Evolutionary conservation across 345 rosid species (phyloP).

Genomic region (Raphanus raphanistrum): DNA sequence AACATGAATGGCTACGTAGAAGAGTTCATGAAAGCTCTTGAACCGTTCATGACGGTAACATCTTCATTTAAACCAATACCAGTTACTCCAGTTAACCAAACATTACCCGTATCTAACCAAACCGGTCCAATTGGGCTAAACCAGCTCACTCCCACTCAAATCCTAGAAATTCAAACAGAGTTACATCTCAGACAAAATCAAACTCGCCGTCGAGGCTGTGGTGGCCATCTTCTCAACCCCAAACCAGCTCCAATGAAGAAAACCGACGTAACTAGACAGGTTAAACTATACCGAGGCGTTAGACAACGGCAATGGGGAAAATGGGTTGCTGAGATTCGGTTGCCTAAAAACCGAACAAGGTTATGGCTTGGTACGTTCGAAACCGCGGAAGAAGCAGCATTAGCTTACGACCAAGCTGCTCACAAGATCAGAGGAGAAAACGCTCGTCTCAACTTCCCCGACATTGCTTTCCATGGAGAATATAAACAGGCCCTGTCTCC

Average conservation of each 20-base stretch:
- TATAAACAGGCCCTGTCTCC: slow-evolving; percentile 66
- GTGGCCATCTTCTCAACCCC: slow-evolving; percentile 37
- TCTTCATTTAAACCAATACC: background rate
- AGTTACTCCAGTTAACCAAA: slow-evolving; percentile 10
- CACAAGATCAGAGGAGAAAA: slow-evolving; percentile 75
- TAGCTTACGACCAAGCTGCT: slow-evolving; percentile 91
- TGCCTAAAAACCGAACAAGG: slow-evolving; percentile 87
- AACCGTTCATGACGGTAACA: slow-evolving; percentile 59
- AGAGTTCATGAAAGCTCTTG: slow-evolving; percentile 65
- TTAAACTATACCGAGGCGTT: slow-evolving; percentile 77
- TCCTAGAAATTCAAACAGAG: slow-evolving; percentile 69
- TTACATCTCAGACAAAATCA: slow-evolving; percentile 32
- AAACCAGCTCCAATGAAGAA: slow-evolving; percentile 63
- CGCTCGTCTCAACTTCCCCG: slow-evolving; percentile 84
- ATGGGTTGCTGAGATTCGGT: slow-evolving; percentile 92
- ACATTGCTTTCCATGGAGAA: slow-evolving; percentile 43
- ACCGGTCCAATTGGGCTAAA: slow-evolving; percentile 62
- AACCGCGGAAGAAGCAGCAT: slow-evolving; percentile 84
- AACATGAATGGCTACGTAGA: slow-evolving; percentile 48
- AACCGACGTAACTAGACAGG: slow-evolving; percentile 43
- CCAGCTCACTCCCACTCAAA: slow-evolving; percentile 66
- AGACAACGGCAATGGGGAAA: slow-evolving; percentile 97
- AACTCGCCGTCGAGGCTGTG: slow-evolving; percentile 27
- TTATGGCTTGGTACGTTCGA: slow-evolving; percentile 97
- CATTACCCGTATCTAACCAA: slow-evolving; percentile 28